phyloP scores from a whole-genome alignment of 1,284 basidiomycete species.

The Cutaneotrichosporon dermatis region DNA sequence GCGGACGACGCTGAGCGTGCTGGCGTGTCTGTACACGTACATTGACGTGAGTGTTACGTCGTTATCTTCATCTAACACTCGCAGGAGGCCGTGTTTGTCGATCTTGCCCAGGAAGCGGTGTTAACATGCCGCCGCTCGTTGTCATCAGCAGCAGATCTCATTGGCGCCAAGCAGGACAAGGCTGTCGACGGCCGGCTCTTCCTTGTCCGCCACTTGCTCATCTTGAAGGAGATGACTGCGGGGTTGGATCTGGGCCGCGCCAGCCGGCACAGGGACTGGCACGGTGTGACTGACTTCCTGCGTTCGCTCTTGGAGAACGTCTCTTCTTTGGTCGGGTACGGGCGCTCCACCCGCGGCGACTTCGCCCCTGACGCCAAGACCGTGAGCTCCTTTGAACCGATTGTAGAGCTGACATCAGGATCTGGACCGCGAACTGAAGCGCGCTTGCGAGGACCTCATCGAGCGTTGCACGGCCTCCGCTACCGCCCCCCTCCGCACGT shows the following conservation, averaged over 20 bases:
- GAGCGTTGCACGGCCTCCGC: slow-evolving; percentile 56
- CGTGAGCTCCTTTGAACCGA: slow-evolving; percentile 25
- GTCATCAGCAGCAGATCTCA: slow-evolving; percentile 61
- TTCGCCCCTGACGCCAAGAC: slow-evolving; percentile 50
- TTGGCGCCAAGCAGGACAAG: slow-evolving; percentile 54
- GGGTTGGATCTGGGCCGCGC: slow-evolving; percentile 62
- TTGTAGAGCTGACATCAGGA: slow-evolving; percentile 39
- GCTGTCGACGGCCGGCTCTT: slow-evolving; percentile 71
- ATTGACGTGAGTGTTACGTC: slow-evolving; percentile 63
- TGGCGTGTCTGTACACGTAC: slow-evolving; percentile 80
- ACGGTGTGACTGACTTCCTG: slow-evolving; percentile 59
- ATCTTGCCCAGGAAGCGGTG: slow-evolving; percentile 86
- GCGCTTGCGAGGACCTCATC: slow-evolving; percentile 76
- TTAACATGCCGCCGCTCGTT: slow-evolving; percentile 74
- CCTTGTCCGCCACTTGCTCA: slow-evolving; percentile 80
- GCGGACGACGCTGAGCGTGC: slow-evolving; percentile 76
- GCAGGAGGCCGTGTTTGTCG: slow-evolving; percentile 84
- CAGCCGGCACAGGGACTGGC: slow-evolving; percentile 47
- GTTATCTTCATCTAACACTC: background rate
- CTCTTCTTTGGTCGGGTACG: slow-evolving; percentile 58
- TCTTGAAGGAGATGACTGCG: slow-evolving; percentile 80
- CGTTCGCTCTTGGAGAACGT: slow-evolving; percentile 68
- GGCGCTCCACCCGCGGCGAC: slow-evolving; percentile 18
- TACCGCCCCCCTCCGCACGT: slow-evolving; percentile 57
- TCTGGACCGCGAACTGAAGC: slow-evolving; percentile 75